phyloP scores from a whole-genome alignment of 257 asterid genomes.

The Mentha longifolia region DNA sequence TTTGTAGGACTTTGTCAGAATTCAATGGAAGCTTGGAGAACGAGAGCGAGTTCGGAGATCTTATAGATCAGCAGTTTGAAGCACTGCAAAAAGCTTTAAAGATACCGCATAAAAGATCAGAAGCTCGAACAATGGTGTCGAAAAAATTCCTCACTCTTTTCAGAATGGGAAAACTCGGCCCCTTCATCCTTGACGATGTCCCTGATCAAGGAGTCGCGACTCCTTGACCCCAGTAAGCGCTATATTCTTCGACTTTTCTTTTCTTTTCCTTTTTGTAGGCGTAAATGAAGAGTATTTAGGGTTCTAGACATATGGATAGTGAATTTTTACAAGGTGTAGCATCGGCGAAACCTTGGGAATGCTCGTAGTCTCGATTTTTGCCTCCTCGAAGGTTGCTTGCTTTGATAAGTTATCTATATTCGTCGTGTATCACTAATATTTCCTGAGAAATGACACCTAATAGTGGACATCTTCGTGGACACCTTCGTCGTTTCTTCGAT shows the following conservation, averaged over 20 bases:
- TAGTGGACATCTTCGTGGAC: too few relatives aligned
- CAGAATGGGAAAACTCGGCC: slow-evolving; percentile 83
- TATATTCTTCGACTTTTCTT: background rate
- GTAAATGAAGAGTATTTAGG: too few relatives aligned
- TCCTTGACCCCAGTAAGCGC: slow-evolving; percentile 14
- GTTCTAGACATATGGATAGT: background rate
- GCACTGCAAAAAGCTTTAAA: slow-evolving; percentile 69
- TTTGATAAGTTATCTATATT: background rate
- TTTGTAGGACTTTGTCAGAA: slow-evolving; percentile 52
- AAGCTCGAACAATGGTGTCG: slow-evolving; percentile 69
- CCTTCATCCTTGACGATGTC: slow-evolving; percentile 82
- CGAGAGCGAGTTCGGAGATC: slow-evolving; percentile 74
- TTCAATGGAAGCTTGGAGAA: slow-evolving; percentile 74
- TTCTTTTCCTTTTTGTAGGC: background rate
- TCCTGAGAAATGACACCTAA: too few relatives aligned
- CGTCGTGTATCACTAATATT: too few relatives aligned
- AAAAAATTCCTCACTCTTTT: slow-evolving; percentile 81
- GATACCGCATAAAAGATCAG: slow-evolving; percentile 71
- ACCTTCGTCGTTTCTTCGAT: too few relatives aligned
- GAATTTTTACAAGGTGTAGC: background rate
- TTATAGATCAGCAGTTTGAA: slow-evolving; percentile 77
- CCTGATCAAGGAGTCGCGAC: slow-evolving; percentile 45
- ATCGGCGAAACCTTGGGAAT: background rate
- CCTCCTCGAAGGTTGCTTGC: background rate
- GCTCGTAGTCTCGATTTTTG: background rate